Conservation (phyloP, 345 rosid genomes). For the Bretschneidera sinensis region DNA sequence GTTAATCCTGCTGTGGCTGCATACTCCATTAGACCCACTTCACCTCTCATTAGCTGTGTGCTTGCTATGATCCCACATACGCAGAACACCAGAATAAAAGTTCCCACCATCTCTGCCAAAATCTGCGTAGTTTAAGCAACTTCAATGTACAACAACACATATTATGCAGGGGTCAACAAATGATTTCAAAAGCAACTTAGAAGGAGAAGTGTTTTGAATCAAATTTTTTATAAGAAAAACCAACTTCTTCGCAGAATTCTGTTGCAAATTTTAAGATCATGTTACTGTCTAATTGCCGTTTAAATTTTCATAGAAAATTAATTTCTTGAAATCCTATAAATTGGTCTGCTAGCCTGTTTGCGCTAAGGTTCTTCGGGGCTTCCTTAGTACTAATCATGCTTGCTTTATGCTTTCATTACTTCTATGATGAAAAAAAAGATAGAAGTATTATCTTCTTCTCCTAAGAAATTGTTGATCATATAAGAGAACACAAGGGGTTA, state of each 20-base stretch:
- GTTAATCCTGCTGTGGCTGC: conserved; percentile 71
- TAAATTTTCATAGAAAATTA: too few species aligned
- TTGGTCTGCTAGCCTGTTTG: too few species aligned
- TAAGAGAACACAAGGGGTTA: background rate
- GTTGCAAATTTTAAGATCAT: background rate
- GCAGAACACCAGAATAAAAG: conserved; percentile 73
- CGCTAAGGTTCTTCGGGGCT: too few species aligned
- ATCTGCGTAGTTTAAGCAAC: conserved; percentile 58
- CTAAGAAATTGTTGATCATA: background rate
- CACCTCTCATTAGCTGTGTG: conserved; percentile 46
- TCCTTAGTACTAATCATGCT: too few species aligned
- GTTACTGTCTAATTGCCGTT: background rate
- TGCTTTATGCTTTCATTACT: too few species aligned
- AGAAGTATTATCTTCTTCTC: background rate
- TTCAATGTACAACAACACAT: conserved; percentile 4
- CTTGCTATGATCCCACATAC: conserved; percentile 64
- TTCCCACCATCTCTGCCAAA: conserved; percentile 67
- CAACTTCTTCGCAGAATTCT: too few species aligned
- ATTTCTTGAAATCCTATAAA: too few species aligned
- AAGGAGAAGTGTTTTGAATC: too few species aligned
- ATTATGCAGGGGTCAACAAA: conserved; percentile 1
- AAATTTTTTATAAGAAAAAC: too few species aligned
- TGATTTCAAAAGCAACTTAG: too few species aligned
- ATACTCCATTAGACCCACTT: conserved; percentile 64
- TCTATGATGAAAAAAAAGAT: background rate